Evolutionary conservation across 768 basidiomycete species (phyloP), one percentile per base, ranked within the genome.

Genomic region (Steccherinum ochraceum): DNA sequence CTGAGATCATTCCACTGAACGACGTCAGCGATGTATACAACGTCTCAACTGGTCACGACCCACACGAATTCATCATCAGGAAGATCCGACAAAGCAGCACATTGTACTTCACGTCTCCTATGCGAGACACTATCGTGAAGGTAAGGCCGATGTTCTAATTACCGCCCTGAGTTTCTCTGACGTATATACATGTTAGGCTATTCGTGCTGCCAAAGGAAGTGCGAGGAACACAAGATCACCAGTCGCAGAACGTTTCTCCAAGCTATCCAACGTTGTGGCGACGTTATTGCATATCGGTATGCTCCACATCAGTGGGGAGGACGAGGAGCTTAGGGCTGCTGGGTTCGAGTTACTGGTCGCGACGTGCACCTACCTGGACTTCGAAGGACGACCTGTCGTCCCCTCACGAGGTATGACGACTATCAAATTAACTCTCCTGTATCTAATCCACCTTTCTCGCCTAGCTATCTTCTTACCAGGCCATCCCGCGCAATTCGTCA

Each of bases 11-110:
- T 49, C 77, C 81, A 4, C 67, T 93, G 21, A 68, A 77, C 3
- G 92, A 94, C 52, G 78, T 96, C 55, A 90, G 89, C 67, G 93
- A 96, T 58, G 79, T 90, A 1, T 88, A 91, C 67, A 87, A 86
- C 42, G 81, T 92, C 19, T 80, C 83, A 2, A 86, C 83, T 13
- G 86, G 87, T 5, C 78, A 82, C 13, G 88, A 92, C 47, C 72
- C 73, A n/a, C 62, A 84, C 49, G 88, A 93, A 60, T 93, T 93
- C 60, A 86, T 91, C 54, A 81, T 93, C 54, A 78, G 90, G 41
- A 77, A 85, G 42, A 80, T 78, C 51, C 74, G 78, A 52, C 85
- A 88, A 53, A 84, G 83, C 3, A 72, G 78, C 7, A 89, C 86
- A 0, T 69, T 86, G 39, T 90, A 89, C 58, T 90, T 91, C 62